Evolutionary conservation across 306 rosid species (phyloP), one percentile per base, ranked within the genome.

Genomic region (Casuarina cunninghamiana): DNA sequence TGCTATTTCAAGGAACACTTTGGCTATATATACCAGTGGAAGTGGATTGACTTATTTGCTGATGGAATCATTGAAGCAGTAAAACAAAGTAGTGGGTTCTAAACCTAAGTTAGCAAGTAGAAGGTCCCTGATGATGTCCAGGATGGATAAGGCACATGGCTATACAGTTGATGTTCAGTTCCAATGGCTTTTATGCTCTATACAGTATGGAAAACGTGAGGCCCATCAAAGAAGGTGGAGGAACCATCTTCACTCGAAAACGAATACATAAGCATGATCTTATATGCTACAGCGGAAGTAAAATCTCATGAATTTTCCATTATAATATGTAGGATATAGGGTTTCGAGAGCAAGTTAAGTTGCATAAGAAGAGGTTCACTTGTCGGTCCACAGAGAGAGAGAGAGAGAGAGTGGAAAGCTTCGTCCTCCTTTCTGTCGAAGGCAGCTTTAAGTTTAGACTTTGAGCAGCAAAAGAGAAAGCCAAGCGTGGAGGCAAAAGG

Each of bases 391-490:
- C 26, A 65, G 21, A 37, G 19, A 35, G 68, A 38, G 37, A 26
- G 68, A 38, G 37, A 26, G 68, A 62, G 70, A 62, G 45, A 62
- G 69, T 26, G 32, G 32, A 38, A 16, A 67, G n/a, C 50, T 67
- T 67, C 12, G 71, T 42, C 16, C 71, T 67, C 71, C 32, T 42
- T 41, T 17, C 15, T n/a, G 21, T 16, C 15, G 43, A 17, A 71
- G 57, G 43, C 46, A 3, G 49, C 66, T 57, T 77, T 42, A 42
- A 43, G 46, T 43, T 54, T 44, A 6, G 67, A 70, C 75, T 78
- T 69, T 10, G 70, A 65, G 71, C 37, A 76, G 19, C 58, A 76
- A 71, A 70, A 65, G 79, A 66, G 15, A 48, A 75, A 61, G 9
- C 43, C 50, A 63, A 11, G 3, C 6, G 72, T 65, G 39, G 19